These are phyloP conservation scores for Panicum miliaceum DNA, from an alignment of 176 grass and related monocot genomes.

Conservation along the genomic window DNA sequence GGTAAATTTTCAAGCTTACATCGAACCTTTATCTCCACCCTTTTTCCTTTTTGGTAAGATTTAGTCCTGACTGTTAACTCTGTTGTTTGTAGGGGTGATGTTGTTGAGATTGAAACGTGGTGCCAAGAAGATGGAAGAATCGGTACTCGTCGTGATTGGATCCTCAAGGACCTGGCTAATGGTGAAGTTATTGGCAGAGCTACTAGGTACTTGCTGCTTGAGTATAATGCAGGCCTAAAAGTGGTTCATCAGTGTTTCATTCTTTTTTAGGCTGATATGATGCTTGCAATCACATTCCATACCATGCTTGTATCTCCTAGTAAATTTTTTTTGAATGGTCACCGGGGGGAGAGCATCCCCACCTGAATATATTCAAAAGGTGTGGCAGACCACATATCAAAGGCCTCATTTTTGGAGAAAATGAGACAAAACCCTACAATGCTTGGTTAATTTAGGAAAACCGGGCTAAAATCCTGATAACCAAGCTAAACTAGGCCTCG, in stretches of 20 bases:
- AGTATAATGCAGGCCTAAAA: neutral
- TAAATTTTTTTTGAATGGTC: no score
- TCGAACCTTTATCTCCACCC: slow-evolving; percentile 1
- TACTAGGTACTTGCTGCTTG: slow-evolving; percentile 73
- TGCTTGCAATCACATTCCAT: slow-evolving; percentile 12
- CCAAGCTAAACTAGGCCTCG: no score
- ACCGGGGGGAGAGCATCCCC: no score
- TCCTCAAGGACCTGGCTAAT: slow-evolving; percentile 90
- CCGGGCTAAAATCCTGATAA: no score
- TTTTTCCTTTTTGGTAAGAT: slow-evolving; percentile 22
- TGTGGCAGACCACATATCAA: no score
- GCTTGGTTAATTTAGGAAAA: no score
- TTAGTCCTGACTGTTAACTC: slow-evolving; percentile 16
- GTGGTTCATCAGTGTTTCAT: neutral
- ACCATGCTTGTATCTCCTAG: neutral
- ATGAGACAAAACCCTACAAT: no score
- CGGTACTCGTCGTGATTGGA: slow-evolving; percentile 94
- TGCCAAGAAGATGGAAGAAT: slow-evolving; percentile 96
- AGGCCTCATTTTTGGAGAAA: no score
- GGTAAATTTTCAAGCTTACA: slow-evolving; percentile 55
- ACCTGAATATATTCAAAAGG: no score
- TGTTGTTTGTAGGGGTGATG: slow-evolving; percentile 76
- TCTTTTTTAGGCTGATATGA: slow-evolving; percentile 3
- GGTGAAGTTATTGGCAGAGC: slow-evolving; percentile 97
- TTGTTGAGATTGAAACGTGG: slow-evolving; percentile 98